These are phyloP conservation scores for Paramecium tetraurelia DNA, from an alignment of 73 alveolate genomes.

Conservation along the genomic window DNA sequence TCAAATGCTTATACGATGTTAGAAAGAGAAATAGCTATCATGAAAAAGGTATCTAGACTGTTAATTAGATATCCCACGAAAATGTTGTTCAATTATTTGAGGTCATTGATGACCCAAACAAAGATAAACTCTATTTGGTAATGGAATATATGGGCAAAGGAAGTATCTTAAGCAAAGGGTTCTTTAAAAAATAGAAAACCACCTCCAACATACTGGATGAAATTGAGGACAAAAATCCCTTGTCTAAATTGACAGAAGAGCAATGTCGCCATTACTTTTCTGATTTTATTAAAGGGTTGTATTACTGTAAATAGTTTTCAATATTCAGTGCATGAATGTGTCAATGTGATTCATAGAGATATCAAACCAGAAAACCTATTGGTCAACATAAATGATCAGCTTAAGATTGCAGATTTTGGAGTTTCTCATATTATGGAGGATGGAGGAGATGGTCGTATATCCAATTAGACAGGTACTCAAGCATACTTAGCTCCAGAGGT, in stretches of 20 bases:
- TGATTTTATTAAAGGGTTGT: conserved; percentile 48
- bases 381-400: background rate
- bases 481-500: conserved; percentile 61
- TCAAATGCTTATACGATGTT: conserved; percentile 55
- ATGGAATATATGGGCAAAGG: conserved; percentile 62
- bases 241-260: background rate
- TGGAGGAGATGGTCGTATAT: conserved; percentile 40
- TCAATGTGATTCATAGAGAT: conserved; percentile 56
- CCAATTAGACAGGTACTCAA: conserved; percentile 53
- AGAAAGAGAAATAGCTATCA: conserved; percentile 62
- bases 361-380: conserved; percentile 60
- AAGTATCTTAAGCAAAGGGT: conserved; percentile 34
- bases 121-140: conserved; percentile 55
- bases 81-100: conserved; percentile 55
- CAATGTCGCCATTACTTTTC: conserved; percentile 53
- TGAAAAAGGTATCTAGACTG: conserved; percentile 40
- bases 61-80: conserved; percentile 28
- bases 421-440: conserved; percentile 63
- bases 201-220: conserved; percentile 1
- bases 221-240: background rate
- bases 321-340: conserved; percentile 50
- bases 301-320: conserved; percentile 13
- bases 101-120: conserved; percentile 62
- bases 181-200: conserved; percentile 16
- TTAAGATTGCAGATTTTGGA: conserved; percentile 64